phyloP scores from a whole-genome alignment of 805 yeast genomes.

The Candida maris region DNA sequence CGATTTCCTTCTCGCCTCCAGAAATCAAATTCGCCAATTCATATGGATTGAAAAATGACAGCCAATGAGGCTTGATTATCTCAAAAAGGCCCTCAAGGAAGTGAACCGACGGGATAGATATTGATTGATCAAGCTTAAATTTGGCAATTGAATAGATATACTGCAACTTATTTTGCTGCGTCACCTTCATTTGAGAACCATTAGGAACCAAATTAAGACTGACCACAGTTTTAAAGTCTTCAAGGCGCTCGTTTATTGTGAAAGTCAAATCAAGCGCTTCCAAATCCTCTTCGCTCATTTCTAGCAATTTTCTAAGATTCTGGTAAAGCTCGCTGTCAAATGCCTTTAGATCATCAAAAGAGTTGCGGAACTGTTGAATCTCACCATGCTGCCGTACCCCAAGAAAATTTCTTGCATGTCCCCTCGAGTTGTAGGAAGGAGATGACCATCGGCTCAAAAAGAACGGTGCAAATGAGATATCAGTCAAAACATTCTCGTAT shows the following conservation, averaged over 20 bases:
- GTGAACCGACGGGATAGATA: slow-evolving; percentile 54
- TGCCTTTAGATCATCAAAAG: slow-evolving; percentile 74
- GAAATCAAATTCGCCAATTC: slow-evolving; percentile 84
- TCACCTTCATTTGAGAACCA: slow-evolving; percentile 59
- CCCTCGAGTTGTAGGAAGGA: slow-evolving; percentile 28
- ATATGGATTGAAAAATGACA: slow-evolving; percentile 76
- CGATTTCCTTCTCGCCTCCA: slow-evolving; percentile 69
- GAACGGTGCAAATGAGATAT: slow-evolving; percentile 81
- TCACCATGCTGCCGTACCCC: slow-evolving; percentile 16
- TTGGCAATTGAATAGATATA: slow-evolving; percentile 77
- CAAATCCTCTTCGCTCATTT: slow-evolving; percentile 53
- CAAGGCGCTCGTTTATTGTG: slow-evolving; percentile 51
- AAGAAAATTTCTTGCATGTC: slow-evolving; percentile 18
- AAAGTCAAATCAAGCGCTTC: slow-evolving; percentile 62
- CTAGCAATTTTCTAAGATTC: slow-evolving; percentile 59
- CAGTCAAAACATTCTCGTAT: slow-evolving; percentile 77
- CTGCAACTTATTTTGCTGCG: slow-evolving; percentile 55
- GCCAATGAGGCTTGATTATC: slow-evolving; percentile 70
- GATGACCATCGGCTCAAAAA: slow-evolving; percentile 65
- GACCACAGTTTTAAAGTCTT: slow-evolving; percentile 29
- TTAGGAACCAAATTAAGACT: slow-evolving; percentile 56
- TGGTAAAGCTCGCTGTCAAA: slow-evolving; percentile 66
- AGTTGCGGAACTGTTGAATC: slow-evolving; percentile 41
- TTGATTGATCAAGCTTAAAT: slow-evolving; percentile 66
- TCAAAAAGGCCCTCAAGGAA: slow-evolving; percentile 70